Conservation (phyloP, 495 filamentous ascomycete species). For the Hypoxylon lienhwacheense region DNA sequence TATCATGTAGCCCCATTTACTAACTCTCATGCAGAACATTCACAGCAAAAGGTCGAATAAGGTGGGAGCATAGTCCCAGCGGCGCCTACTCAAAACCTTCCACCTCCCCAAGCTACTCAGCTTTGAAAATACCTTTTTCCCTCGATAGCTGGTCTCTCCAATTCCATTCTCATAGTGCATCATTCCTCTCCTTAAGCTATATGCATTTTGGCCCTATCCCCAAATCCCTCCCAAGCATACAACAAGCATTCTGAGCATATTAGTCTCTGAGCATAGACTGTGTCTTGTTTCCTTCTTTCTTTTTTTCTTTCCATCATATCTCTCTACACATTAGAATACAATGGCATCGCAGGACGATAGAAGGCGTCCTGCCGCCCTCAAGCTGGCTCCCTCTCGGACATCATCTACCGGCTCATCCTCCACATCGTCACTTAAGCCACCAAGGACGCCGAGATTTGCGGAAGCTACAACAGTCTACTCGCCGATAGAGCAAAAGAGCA, state of each 20-base stretch:
- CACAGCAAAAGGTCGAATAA: slow-evolving; percentile 39
- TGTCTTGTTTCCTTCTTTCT: slow-evolving; percentile 40
- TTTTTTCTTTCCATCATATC: slow-evolving; percentile 21
- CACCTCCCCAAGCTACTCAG: slow-evolving; percentile 44
- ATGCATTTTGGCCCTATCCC: slow-evolving; percentile 23
- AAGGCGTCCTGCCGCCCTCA: slow-evolving; percentile 54
- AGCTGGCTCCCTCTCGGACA: slow-evolving; percentile 49
- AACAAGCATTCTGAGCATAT: too few species aligned
- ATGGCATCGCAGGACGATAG: slow-evolving; percentile 47
- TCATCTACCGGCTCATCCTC: slow-evolving; percentile 57
- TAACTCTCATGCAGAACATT: slow-evolving; percentile 47
- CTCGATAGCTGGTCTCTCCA: slow-evolving; percentile 60
- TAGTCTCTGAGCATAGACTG: slow-evolving; percentile 34
- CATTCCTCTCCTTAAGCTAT: slow-evolving; percentile 37
- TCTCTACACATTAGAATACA: slow-evolving; percentile 14
- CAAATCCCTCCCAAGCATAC: slow-evolving; percentile 24
- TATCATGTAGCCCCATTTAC: slow-evolving; percentile 37
- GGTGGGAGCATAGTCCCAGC: slow-evolving; percentile 36
- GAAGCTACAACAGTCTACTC: slow-evolving; percentile 89
- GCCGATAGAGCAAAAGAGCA: slow-evolving; percentile 65
- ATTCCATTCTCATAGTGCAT: slow-evolving; percentile 41
- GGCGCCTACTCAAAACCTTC: slow-evolving; percentile 60
- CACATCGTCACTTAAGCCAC: slow-evolving; percentile 68
- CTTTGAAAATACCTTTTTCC: slow-evolving; percentile 39
- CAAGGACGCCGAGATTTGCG: slow-evolving; percentile 82